Evolutionary conservation across 2,329 filamentous ascomycete species (phyloP), one percentile per base, ranked within the genome.

Genomic region (Pseudogymnoascus sp.): DNA sequence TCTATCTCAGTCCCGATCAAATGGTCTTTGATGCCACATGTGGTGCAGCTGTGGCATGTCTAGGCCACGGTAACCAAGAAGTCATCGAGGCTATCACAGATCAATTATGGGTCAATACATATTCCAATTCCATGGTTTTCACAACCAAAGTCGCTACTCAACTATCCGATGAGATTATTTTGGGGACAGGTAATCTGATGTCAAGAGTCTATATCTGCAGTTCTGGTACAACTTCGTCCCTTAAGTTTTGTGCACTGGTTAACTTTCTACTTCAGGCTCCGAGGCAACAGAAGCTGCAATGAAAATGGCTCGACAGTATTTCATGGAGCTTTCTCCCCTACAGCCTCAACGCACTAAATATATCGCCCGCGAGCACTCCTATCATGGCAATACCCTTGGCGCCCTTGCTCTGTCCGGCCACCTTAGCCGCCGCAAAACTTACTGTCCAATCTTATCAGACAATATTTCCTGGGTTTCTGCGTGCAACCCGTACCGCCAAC

Each of bases 11-110:
- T n/a, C 69, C 73, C 62, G 87, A 86, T 1, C 79, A 76, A 36
- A 82, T n/a, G n/a, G n/a, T 95, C 45, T 81, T 92, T 11, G 90
- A 95, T 73, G 87, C 85, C 1, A 89, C 87, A 16, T 84, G 87
- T 31, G 90, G 90, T 16, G 88, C 90, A 2, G 89, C 87, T 23
- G 89, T 92, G 3, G 81, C 85, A 8, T 88, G 86, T 71, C 77
- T 93, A 10, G 90, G 90, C 7, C 86, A 91, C 69, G 85, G 84
- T 36, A 81, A 88, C 61, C 71, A 79, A 45, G 79, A 86, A 60
- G 83, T 93, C 13, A 78, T 79, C 11, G 76, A 81, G 2, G 88
- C 87, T 0, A 80, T 91, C 45, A 74, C 77, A 3, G 70, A 79
- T 13, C 88, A 92, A 69, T 77, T 89, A 67, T 78, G 81, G 57